Evolutionary conservation across 2,329 filamentous ascomycete species (phyloP), one percentile per base, ranked within the genome.

Genomic region (Ophiosphaerella herpotricha): DNA sequence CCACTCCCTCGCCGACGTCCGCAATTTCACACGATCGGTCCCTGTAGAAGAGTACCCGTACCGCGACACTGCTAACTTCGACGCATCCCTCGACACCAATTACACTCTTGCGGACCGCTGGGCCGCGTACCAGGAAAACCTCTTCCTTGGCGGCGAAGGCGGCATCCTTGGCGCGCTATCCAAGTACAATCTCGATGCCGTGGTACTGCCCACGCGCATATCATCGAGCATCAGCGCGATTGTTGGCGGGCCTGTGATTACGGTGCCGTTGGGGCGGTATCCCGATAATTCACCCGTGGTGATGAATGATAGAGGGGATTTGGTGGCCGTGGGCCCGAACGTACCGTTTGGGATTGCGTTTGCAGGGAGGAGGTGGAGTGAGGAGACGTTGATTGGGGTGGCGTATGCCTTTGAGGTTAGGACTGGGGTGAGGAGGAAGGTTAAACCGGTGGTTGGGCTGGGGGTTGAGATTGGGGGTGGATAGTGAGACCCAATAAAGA

Each of bases 371-470:
- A 78, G 77, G 41, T 90, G 82, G 74, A 81, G 77, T 32, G 87
- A 90, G 67, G 81, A 80, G 60, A 77, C 71, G 26, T 62, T 90
- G 57, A 82, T 90, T 49, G 82, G 82, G 0, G 80, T 85, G 63
- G 87, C 85, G 6, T 89, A 86, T 75, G 85, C 84, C 4, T 88
- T 84, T 70, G 87, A 90, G 74, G 83, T 87, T 73, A 74, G 77
- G 55, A 86, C 80, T 2, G 68, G 72, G 60, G 74, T 78, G 9
- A 72, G 83, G 41, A 60, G 70, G 35, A 76, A 75, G 52, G 71
- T 82, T 1, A 72, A 75, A 68, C 78, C 80, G 26, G 79, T 80
- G 54, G 58, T 83, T 9, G 60, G 72, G 57, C 80, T 81, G 0
- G 76, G 64, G 36, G 76, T 74, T n/a, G 79, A 82, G 63, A 54